phyloP scores from a whole-genome alignment of 2,329 filamentous ascomycete species.

The Aspergillus ochraceoroseus region DNA sequence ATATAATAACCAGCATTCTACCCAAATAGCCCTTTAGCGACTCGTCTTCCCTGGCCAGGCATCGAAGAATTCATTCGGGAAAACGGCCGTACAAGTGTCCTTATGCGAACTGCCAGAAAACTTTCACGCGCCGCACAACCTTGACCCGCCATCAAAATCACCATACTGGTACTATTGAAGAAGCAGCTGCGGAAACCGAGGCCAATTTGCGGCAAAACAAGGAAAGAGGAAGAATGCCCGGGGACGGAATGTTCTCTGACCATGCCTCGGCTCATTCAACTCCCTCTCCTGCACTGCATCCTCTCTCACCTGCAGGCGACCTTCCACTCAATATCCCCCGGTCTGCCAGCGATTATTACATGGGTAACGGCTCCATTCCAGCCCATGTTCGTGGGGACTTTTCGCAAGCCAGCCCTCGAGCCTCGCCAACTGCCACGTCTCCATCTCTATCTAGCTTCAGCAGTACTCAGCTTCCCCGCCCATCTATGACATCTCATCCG shows the following conservation, averaged over 20 bases:
- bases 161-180: conserved; percentile 90
- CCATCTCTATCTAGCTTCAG: conserved; percentile 61
- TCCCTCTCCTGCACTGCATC: conserved; percentile 74
- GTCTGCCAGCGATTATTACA: conserved; percentile 66
- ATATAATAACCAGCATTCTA: conserved; percentile 2
- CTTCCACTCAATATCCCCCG: conserved; percentile 67
- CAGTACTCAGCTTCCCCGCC: conserved; percentile 46
- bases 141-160: conserved; percentile 93
- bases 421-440: conserved; percentile 59
- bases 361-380: conserved; percentile 73
- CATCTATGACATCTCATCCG: conserved; percentile 77
- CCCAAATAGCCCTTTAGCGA: conserved; percentile 79
- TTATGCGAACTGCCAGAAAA: conserved; percentile 96
- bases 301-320: conserved; percentile 71
- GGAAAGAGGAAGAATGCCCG: conserved; percentile 34
- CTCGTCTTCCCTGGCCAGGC: conserved; percentile 85
- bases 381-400: conserved; percentile 74
- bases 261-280: conserved; percentile 54
- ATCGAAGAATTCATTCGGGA: conserved; percentile 90
- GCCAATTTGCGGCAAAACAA: conserved; percentile 66
- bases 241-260: conserved; percentile 43
- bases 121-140: conserved; percentile 91
- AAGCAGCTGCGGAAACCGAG: conserved; percentile 82
- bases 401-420: conserved; percentile 63
- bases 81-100: conserved; percentile 97